Evolutionary conservation across 1,139 yeast species (phyloP).

Genomic region (Pneumocystis murina): DNA sequence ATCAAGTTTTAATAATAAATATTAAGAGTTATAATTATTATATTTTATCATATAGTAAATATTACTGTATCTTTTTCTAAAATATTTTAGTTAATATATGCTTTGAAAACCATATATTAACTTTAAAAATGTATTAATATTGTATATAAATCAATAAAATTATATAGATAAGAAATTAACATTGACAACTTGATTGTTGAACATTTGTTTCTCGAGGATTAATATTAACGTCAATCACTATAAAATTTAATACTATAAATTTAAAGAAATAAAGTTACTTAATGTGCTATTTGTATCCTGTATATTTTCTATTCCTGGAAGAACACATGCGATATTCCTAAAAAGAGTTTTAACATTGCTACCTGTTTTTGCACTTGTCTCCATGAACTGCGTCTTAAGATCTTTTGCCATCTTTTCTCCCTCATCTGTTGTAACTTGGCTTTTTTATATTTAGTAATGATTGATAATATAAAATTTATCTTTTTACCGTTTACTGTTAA

Average conservation of each 20-base stretch:
- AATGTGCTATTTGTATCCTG: slow-evolving; percentile 12
- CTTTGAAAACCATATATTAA: neutral
- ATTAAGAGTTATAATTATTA: neutral
- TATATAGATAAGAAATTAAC: slow-evolving; percentile 9
- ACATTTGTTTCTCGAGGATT: slow-evolving; percentile 17
- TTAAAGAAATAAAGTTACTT: slow-evolving; percentile 4
- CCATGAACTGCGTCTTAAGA: slow-evolving; percentile 69
- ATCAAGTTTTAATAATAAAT: neutral
- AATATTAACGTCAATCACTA: slow-evolving; percentile 49
- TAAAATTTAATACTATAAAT: slow-evolving; percentile 12
- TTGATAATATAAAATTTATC: neutral
- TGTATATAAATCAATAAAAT: neutral
- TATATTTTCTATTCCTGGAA: slow-evolving; percentile 61
- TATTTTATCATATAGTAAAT: neutral
- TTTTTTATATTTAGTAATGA: neutral
- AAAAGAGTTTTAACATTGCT: slow-evolving; percentile 81
- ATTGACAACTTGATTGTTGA: slow-evolving; percentile 16
- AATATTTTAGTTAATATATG: neutral
- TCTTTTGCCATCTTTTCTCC: slow-evolving; percentile 65
- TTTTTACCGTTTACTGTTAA: slow-evolving; percentile 34
- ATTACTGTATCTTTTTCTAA: neutral
- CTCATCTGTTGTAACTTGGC: slow-evolving; percentile 71
- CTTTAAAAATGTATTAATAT: neutral
- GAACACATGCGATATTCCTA: slow-evolving; percentile 75
- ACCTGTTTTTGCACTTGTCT: slow-evolving; percentile 90